A percentile compares a stretch with the other conserved stretches of the same genome.
Conservation (phyloP, 345 rosid species). For the Ricinus communis region DNA sequence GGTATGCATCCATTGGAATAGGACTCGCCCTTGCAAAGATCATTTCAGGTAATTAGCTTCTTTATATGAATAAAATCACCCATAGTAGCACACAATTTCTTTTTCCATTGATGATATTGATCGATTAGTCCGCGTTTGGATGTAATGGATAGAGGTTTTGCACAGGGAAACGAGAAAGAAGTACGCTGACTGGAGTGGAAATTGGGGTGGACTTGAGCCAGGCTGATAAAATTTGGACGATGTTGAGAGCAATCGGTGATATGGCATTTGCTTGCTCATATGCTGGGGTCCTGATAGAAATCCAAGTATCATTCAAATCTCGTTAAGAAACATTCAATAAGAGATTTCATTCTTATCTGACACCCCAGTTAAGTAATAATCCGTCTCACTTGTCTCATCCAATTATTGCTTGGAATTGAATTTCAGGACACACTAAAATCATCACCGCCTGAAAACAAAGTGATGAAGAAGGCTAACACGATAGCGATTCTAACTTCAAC, state of each 20-base stretch:
- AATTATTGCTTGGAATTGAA: not conserved
- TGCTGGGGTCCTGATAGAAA: slow-evolving; percentile 17
- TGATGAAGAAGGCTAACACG: slow-evolving; percentile 7
- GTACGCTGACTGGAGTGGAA: slow-evolving; percentile 13
- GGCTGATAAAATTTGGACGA: slow-evolving; percentile 15
- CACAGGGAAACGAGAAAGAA: slow-evolving; percentile 20
- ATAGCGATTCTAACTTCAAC: slow-evolving; percentile 12
- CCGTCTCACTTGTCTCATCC: too few species aligned
- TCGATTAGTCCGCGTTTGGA: too few species aligned
- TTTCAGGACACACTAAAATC: slow-evolving; percentile 14
- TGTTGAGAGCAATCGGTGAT: slow-evolving; percentile 21
- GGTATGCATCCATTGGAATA: slow-evolving; percentile 14
- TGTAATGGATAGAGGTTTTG: not conserved
- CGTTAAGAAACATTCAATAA: too few species aligned
- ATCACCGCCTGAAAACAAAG: slow-evolving; percentile 5
- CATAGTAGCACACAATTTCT: too few species aligned
- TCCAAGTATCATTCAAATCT: slow-evolving; percentile 6
- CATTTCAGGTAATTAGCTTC: slow-evolving; percentile 7
- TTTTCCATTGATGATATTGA: too few species aligned
- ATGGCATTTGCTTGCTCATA: slow-evolving; percentile 19
- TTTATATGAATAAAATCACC: not conserved
- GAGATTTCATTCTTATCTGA: too few species aligned
- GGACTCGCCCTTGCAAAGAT: slow-evolving; percentile 18
- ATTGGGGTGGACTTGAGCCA: slow-evolving; percentile 9
- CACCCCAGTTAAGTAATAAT: too few species aligned